Evolutionary conservation across 2,329 filamentous ascomycete genomes (phyloP).

Genomic region (Paraconiothyrium brasiliense): DNA sequence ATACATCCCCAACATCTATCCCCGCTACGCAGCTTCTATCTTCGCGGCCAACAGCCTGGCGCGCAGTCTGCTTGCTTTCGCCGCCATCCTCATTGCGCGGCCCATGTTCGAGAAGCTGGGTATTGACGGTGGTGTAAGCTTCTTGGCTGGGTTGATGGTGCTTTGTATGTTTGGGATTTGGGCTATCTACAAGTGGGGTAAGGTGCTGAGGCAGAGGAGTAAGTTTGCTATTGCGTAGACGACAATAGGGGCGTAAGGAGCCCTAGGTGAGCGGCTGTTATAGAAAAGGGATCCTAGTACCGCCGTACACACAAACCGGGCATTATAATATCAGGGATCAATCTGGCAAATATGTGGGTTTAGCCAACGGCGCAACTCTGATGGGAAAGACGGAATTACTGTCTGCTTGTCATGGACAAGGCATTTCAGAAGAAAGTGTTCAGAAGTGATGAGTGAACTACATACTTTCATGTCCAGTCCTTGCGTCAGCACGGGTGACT

Average conservation of each 20-base stretch:
- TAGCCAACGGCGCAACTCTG: background rate
- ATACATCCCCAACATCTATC: slow-evolving; percentile 72
- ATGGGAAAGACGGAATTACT: background rate
- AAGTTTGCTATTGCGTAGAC: slow-evolving; percentile 60
- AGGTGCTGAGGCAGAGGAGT: slow-evolving; percentile 63
- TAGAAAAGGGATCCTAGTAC: background rate
- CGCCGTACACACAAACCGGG: background rate
- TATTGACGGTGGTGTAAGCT: slow-evolving; percentile 64
- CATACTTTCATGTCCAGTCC: too few species aligned
- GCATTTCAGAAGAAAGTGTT: background rate
- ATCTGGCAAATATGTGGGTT: background rate
- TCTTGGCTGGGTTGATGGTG: slow-evolving; percentile 61
- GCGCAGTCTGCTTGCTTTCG: slow-evolving; percentile 65
- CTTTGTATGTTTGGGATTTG: slow-evolving; percentile 63
- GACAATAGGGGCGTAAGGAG: background rate
- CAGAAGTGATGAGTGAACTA: background rate
- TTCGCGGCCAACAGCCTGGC: slow-evolving; percentile 71
- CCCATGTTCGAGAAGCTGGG: slow-evolving; percentile 68
- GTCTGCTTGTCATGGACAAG: background rate
- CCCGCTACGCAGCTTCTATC: slow-evolving; percentile 56
- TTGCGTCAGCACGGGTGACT: background rate
- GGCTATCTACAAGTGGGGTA: slow-evolving; percentile 66
- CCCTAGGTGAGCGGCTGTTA: too few species aligned
- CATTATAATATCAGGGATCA: background rate
- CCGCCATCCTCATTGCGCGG: slow-evolving; percentile 66